A percentile compares a stretch with the other conserved stretches of the same genome.
phyloP scores from a whole-genome alignment of 2,329 filamentous ascomycete species.

The Fusarium mundagurra region DNA sequence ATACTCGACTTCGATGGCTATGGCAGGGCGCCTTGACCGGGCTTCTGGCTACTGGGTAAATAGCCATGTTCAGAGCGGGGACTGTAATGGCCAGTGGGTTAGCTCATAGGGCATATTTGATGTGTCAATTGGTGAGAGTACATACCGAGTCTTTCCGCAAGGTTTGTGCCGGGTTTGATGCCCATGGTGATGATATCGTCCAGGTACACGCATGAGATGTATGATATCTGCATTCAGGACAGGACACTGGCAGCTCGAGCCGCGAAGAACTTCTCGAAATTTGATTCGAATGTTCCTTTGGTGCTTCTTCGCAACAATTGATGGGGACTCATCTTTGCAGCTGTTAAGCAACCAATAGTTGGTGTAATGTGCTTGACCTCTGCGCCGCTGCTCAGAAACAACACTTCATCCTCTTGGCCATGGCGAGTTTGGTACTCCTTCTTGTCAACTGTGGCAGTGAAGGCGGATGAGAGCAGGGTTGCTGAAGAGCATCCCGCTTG shows the following conservation, averaged over 20 bases:
- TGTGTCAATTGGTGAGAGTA: no score
- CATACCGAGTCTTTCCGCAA: neutral
- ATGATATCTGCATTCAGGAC: neutral
- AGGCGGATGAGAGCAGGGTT: neutral
- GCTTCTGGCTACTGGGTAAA: neutral
- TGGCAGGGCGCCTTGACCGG: neutral
- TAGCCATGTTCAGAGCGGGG: neutral
- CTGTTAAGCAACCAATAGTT: neutral
- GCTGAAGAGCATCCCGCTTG: fast-evolving
- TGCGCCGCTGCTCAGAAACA: no score
- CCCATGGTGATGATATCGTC: neutral
- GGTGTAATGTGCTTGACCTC: neutral
- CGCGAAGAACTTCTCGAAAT: neutral
- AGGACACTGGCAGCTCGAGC: no score
- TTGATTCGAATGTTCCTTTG: neutral
- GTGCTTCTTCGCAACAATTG: neutral
- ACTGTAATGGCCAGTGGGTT: fast-evolving
- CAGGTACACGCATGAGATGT: neutral
- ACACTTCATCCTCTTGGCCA: no score
- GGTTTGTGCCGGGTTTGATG: neutral
- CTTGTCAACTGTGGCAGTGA: neutral
- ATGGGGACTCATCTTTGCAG: no score
- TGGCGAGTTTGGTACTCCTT: neutral
- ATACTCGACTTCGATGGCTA: neutral
- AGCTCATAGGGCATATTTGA: neutral